Evolutionary conservation across 495 filamentous ascomycete genomes (phyloP).

Genomic region (Aspergillus hancockii): DNA sequence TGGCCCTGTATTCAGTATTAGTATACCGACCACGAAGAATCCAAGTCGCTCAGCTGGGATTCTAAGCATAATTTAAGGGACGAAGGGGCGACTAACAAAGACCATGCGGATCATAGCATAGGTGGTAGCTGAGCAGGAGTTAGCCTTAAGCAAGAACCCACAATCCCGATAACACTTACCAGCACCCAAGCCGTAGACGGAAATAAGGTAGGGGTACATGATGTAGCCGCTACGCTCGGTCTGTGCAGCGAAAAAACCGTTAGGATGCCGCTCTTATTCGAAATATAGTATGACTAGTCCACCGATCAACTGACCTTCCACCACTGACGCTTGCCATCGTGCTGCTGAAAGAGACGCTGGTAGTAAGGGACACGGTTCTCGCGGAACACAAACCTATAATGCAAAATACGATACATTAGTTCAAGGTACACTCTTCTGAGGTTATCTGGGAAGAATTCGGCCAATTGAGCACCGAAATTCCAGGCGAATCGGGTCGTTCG

Average conservation of each 20-base stretch:
- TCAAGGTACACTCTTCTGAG: neutral
- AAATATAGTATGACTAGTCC: neutral
- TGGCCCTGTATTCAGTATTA: conserved; percentile 60
- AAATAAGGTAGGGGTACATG: conserved; percentile 72
- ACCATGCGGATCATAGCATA: conserved; percentile 59
- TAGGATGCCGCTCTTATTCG: neutral
- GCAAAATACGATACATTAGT: conserved; percentile 4
- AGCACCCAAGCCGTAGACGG: conserved; percentile 61
- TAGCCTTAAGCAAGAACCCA: conserved; percentile 17
- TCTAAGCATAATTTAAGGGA: neutral
- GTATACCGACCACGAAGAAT: conserved; percentile 14
- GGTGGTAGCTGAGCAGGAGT: conserved; percentile 47
- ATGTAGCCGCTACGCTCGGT: conserved; percentile 64
- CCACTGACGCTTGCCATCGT: conserved; percentile 83
- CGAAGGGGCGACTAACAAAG: conserved; percentile 43
- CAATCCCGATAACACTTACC: conserved; percentile 47
- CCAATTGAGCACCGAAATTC: conserved; percentile 26
- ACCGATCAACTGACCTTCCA: conserved; percentile 66
- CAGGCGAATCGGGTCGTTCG: conserved; percentile 17
- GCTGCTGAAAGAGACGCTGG: conserved; percentile 79
- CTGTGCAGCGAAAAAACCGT: conserved; percentile 31
- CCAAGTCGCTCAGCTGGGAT: conserved; percentile 2
- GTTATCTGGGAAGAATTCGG: conserved; percentile 1
- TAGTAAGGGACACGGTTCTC: conserved; percentile 83
- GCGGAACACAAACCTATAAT: conserved; percentile 68